Base-by-base conservation (phyloP, 768 basidiomycete species). In the Lanmaoa pseudosensibilis region DNA sequence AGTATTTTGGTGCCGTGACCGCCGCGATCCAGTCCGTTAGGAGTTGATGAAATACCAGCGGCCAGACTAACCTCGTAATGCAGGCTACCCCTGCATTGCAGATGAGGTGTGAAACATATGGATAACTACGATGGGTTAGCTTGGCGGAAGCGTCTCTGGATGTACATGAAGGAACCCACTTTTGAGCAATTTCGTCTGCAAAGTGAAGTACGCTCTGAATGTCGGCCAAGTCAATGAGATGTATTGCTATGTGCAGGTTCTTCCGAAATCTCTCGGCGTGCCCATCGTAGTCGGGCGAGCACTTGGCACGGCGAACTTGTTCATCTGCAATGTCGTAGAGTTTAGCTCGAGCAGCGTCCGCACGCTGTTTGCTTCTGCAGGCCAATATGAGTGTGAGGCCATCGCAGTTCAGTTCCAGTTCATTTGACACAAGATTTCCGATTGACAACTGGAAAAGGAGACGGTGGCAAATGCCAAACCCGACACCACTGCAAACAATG, bases 391-490 rank as follows among this genome's bases (percentile, higher is more conserved):
- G 74, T 0, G 87, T 92, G 46, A 92, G 64, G 7, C 85, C 85
- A 18, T 79, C 75, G 62, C 77, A 83, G 9, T 71, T 69, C 13
- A 63, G 52, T 39, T 57, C 67, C 58, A 55, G 54, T 55, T 53
- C 50, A 25, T 56, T 56, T 45, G 62, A 56, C 34, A 48, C 47
- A 15, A 47, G 81, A 54, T 66, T 66, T 15, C 68, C 65, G 40
- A 76, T 74, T n/a, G 82, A 82, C 18, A 93, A 75, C 63, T 92
- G 86, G 61, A 77, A 71, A 44, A 94, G 77, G 8, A 94, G 79
- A 46, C 92, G 86, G 58, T 87, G 83, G 73, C 90, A 92, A 43
- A 90, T 87, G 13, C 89, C 90, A 68, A 87, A 89, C 16, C 92
- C 92, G 18, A 94, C 79, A 54, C 92, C 92, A 38, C 92, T 94